Base-by-base conservation (phyloP, 495 filamentous ascomycete genomes). In the Neurospora cerealis region DNA sequence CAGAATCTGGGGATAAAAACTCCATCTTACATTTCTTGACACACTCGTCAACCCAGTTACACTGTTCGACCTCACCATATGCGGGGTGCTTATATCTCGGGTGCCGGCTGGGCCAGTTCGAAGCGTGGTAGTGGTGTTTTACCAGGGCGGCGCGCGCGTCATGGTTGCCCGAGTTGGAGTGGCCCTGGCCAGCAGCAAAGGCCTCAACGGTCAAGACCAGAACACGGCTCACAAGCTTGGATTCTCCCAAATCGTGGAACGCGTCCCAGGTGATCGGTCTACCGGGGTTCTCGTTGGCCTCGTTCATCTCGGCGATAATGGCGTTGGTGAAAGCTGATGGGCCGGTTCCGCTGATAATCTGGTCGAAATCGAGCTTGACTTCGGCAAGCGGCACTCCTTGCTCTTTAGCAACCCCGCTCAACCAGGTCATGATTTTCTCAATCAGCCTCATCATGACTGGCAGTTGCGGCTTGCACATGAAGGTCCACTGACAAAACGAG, bases 401-500 rank as follows among this genome's bases (percentile, higher is more conserved):
- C 76, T 87, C 79, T 73, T 79, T 79, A 17, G 89, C 84, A 17
- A 91, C 80, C 8, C 84, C 83, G 40, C 86, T 83, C 42, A 91
- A 83, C 87, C 89, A 91, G 3, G 78, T 76, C 74, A 89, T 82
- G 77, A 91, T 90, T 72, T 87, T 85, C 75, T 91, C 86, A 37
- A 91, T 83, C 15, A 91, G 83, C 17, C 83, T 78, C 81, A 90
- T 84, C 87, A 92, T 88, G 73, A 91, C 87, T 40, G 88, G 88
- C 36, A 87, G 85, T 72, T 85, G 83, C 5, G 89, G 87, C 78
- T 89, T 90, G 80, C 85, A 86, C 82, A 88, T 87, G 73, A 91
- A 89, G 11, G 89, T 91, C 89, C 90, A 92, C 77, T 91, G 89
- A 80, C 89, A 91, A 76, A 91, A 91, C 19, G 88, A 90, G 32